Percentiles rank a stretch among this genome's conserved stretches.
Evolutionary conservation across 768 basidiomycete species (phyloP).

Genomic region (Nevesoporus exiguus): DNA sequence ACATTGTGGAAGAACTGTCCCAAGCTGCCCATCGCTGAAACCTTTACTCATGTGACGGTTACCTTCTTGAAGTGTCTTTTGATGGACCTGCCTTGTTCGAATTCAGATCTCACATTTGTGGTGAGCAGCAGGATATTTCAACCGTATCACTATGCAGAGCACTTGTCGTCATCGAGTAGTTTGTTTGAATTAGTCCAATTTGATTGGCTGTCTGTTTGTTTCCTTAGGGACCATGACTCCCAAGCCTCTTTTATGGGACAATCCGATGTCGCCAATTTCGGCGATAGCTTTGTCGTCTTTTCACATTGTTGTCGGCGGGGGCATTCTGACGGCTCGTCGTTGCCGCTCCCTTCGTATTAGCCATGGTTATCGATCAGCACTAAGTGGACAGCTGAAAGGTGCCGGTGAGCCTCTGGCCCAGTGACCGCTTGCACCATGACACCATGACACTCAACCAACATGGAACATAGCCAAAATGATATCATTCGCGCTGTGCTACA

Average conservation of each 20-base stretch:
- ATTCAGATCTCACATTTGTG: background rate
- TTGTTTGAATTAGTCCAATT: background rate
- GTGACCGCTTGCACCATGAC: background rate
- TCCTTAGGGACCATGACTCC: background rate
- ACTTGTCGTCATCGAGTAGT: background rate
- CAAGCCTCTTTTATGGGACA: too few relatives aligned
- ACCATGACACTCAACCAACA: background rate
- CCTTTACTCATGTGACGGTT: background rate
- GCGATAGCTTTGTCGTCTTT: background rate
- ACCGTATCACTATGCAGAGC: conserved; percentile 5
- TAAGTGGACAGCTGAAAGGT: too few relatives aligned
- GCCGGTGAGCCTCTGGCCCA: background rate
- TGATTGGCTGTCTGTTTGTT: background rate
- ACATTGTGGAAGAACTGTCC: conserved; percentile 31
- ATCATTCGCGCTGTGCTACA: conserved; percentile 7
- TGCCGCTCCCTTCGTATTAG: too few relatives aligned
- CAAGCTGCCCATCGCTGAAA: conserved; percentile 29
- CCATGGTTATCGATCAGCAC: too few relatives aligned
- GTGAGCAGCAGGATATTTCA: conserved; percentile 1
- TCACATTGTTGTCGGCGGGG: too few relatives aligned
- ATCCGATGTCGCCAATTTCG: too few relatives aligned
- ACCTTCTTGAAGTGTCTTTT: background rate
- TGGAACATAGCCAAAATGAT: background rate
- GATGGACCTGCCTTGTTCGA: background rate
- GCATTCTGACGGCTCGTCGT: background rate